Base-by-base conservation (phyloP, 75 land plant species). In the Chamaecyparis obtusa region DNA sequence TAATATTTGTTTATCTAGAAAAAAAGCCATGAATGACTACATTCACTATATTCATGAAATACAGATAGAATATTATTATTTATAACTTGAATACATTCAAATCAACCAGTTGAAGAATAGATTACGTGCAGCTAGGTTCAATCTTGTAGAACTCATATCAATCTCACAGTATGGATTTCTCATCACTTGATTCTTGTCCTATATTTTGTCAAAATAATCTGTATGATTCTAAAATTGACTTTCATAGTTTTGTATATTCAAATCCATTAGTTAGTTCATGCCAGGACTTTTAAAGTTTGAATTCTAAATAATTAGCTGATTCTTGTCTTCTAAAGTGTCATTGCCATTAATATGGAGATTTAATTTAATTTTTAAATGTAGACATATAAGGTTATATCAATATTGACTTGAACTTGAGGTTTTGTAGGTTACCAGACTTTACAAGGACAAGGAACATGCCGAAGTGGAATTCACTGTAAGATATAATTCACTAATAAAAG, bases 381-480 rank as follows among this genome's bases (percentile, higher is more conserved):
- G 48, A 46, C 49, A 44, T 81, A 11, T 46, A 49, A 14, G 9
- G 16, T 35, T 39, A 49, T 57, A 44, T 21, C 24, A 27, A 78
- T 46, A 24, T 83, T 72, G 24, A 69, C 5, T 57, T 48, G 16
- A 9, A 76, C 35, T 83, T 85, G 43, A 35, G 85, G 19, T 60
- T 39, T 48, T 89, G 77, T 89, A 97, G 99, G 92, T 96, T 24
- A 91, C 92, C 57, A 91, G 99, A 90, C 86, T 95, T 37, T 95
- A 93, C 94, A 98, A 92, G 86, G 92, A 93, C 75, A 94, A 92
- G 83, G 99, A 94, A 21, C 94, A 95, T 90, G 96, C 95, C 43
- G 99, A 98, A 93, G 82, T 98, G 44, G 97, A 98, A 87, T 98
- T 90, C 85, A 94, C 93, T 51, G 99, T 98, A 77, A 92, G 97